A percentile compares a stretch with the other conserved stretches of the same genome.
These are phyloP conservation scores for Scheffersomyces illinoinensis DNA, from an alignment of 1,139 yeast species.

Conservation along the genomic window DNA sequence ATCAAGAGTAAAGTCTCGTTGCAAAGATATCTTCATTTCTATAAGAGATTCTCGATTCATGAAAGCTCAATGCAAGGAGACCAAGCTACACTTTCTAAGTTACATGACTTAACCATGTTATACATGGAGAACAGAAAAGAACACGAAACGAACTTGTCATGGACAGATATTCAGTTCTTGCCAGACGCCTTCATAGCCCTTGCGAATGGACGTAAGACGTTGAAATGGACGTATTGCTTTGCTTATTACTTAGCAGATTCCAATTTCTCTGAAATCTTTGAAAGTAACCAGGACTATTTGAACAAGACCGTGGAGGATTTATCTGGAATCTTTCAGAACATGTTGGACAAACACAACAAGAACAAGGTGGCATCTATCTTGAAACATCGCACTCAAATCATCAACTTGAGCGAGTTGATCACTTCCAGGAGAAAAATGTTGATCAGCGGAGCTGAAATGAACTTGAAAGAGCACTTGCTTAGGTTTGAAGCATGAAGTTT, in stretches of 20 bases:
- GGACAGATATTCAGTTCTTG: conserved; percentile 89
- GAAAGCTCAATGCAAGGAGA: conserved; percentile 79
- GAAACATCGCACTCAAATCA: conserved; percentile 49
- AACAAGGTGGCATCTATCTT: conserved; percentile 38
- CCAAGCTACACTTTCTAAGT: conserved; percentile 56
- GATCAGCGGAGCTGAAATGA: conserved; percentile 47
- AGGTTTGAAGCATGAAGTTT: not conserved
- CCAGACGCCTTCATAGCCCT: conserved; percentile 69
- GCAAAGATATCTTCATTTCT: conserved; percentile 74
- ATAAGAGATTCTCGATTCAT: conserved; percentile 74
- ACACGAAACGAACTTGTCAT: conserved; percentile 45
- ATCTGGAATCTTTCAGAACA: conserved; percentile 66
- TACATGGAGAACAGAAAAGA: conserved; percentile 48
- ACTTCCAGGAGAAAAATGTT: conserved; percentile 49
- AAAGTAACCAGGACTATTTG: conserved; percentile 71
- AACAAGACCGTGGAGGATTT: conserved; percentile 77
- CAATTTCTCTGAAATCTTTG: conserved; percentile 61
- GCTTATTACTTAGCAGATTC: conserved; percentile 63
- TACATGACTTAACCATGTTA: conserved; percentile 63
- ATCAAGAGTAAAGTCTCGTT: conserved; percentile 44
- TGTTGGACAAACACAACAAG: conserved; percentile 44
- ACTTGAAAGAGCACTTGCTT: conserved; percentile 11
- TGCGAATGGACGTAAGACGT: conserved; percentile 68
- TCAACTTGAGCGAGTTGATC: conserved; percentile 48
- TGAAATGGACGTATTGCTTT: conserved; percentile 91